A percentile compares a stretch with the other conserved stretches of the same genome.
phyloP scores from a whole-genome alignment of 306 rosid genomes.

The Phaseolus lunatus region DNA sequence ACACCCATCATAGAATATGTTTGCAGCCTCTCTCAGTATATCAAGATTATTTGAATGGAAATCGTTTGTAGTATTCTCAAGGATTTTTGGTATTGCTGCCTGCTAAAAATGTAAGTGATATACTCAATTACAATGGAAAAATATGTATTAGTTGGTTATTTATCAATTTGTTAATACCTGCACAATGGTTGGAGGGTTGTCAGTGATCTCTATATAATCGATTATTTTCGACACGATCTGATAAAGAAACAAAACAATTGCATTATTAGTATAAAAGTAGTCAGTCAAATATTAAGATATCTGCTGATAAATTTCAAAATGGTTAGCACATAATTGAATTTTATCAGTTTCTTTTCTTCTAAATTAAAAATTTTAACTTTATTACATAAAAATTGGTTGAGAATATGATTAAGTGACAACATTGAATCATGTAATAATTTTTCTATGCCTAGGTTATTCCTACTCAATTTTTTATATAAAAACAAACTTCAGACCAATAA shows the following conservation, averaged over 20 bases:
- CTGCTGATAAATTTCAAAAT: neutral
- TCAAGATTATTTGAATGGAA: slow-evolving; percentile 46
- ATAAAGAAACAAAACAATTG: slow-evolving; percentile 3
- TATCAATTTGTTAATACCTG: slow-evolving; percentile 48
- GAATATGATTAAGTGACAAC: too few relatives aligned
- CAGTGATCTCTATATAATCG: slow-evolving; percentile 46
- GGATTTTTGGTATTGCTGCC: slow-evolving; percentile 64
- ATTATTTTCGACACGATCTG: slow-evolving; percentile 53
- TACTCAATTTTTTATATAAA: neutral
- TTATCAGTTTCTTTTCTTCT: neutral
- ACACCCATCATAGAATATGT: slow-evolving; percentile 52
- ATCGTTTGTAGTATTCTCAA: slow-evolving; percentile 46
- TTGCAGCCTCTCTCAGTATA: slow-evolving; percentile 50
- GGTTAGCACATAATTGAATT: too few relatives aligned
- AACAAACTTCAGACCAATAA: neutral
- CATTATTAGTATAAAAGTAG: neutral
- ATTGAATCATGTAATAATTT: too few relatives aligned
- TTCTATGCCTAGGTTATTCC: too few relatives aligned
- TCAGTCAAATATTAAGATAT: neutral
- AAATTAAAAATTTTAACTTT: neutral
- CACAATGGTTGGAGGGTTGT: slow-evolving; percentile 56
- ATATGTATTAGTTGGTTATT: neutral
- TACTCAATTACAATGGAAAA: neutral
- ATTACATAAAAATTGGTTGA: neutral
- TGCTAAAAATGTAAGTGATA: neutral